Evolutionary conservation across 2,329 filamentous ascomycete genomes (phyloP), one percentile per base, ranked within the genome.

Genomic region (Calonectria hawksworthii): DNA sequence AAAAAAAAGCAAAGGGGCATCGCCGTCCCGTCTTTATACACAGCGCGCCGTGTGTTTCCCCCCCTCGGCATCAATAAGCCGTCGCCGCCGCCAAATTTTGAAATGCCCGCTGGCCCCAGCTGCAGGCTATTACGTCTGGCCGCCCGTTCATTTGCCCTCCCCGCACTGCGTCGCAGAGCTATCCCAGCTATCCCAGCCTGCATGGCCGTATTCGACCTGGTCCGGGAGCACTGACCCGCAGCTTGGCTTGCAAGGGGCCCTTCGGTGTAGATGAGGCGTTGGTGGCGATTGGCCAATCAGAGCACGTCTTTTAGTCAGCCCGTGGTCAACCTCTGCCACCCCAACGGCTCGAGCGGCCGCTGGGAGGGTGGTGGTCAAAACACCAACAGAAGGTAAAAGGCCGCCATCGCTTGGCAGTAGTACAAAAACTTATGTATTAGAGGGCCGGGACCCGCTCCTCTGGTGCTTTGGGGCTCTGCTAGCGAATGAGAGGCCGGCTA

Each of bases 291-390:
- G 52, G 38, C 83, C 83, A 85, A 85, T 85, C 78, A 82, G 70
- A 59, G 32, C 7, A 36, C 70, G 68, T 75, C 72, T 69, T 84
- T 85, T 85, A 83, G 83, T 84, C 82, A 85, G 76, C 82, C 5
- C 65, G n/a, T 75, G 50, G 80, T 83, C 79, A 82, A 68, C 50
- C 18, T 26, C 36, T 59, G 64, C 66, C 41, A 34, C 44, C 73
- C 52, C 47, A 68, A 56, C 32, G 28, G 44, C 34, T 64, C 63
- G 61, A 63, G 52, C 38, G 52, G 28, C 38, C n/a, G 50, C 32
- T 32, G n/a, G 9, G 7, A 32, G 52, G 63, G 64, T 65, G 41
- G 47, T 47, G 51, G 52, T 41, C 67, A 64, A 70, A 70, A 64
- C 68, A 64, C 68, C 56, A 64, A 64, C 41, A 28, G 28, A 34